These are phyloP conservation scores for Globisporangium camurandrum DNA, from an alignment of 352 stramenopile genomes.

Conservation along the genomic window DNA sequence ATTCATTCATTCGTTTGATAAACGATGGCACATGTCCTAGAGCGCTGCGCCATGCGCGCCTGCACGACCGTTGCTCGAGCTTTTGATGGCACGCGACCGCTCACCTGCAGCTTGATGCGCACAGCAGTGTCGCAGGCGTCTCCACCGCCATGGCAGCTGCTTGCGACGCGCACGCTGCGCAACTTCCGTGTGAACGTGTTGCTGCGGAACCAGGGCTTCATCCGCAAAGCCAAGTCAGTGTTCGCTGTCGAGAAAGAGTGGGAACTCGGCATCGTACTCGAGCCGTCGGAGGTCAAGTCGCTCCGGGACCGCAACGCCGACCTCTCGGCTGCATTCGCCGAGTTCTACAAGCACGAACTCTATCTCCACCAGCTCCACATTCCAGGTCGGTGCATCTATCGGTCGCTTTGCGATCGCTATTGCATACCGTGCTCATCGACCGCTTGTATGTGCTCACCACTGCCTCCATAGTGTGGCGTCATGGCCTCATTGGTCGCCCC, in stretches of 20 bases:
- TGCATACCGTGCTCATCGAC: background rate
- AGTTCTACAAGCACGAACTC: slow-evolving; percentile 68
- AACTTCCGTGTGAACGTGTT: slow-evolving; percentile 57
- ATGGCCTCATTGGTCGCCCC: slow-evolving; percentile 64
- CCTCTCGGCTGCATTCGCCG: slow-evolving; percentile 63
- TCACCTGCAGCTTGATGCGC: too few species aligned
- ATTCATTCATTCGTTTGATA: too few species aligned
- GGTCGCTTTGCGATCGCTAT: background rate
- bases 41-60: too few species aligned
- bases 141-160: slow-evolving; percentile 2
- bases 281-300: slow-evolving; percentile 76
- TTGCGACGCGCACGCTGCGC: slow-evolving; percentile 24
- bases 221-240: slow-evolving; percentile 33
- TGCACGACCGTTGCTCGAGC: too few species aligned
- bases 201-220: slow-evolving; percentile 59
- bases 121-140: background rate
- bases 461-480: slow-evolving; percentile 45
- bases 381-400: slow-evolving; percentile 26
- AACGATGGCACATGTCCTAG: too few species aligned
- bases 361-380: slow-evolving; percentile 76
- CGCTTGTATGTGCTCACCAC: background rate
- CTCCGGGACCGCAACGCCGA: slow-evolving; percentile 58
- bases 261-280: slow-evolving; percentile 59
- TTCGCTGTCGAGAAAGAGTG: slow-evolving; percentile 70
- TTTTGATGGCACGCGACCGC: too few species aligned